These are phyloP conservation scores for Alternaria viburni DNA, from an alignment of 2,329 filamentous ascomycete genomes.

Conservation along the genomic window DNA sequence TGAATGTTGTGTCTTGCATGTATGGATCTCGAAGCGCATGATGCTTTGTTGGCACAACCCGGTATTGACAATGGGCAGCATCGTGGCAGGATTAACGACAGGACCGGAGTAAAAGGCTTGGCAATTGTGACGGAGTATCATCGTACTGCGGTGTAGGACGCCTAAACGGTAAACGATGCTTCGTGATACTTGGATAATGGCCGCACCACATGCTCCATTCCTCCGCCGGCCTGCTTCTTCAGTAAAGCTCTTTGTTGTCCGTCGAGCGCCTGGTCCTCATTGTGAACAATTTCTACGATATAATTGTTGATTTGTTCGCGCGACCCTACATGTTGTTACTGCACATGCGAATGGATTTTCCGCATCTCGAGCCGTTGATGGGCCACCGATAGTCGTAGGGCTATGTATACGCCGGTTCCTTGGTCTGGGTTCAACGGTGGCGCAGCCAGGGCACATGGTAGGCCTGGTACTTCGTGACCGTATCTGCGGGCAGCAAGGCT, in stretches of 20 bases:
- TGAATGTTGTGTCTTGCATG: neutral
- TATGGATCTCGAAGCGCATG: neutral
- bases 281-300: neutral
- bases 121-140: neutral
- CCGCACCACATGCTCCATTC: neutral
- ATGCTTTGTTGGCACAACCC: constrained; percentile 1
- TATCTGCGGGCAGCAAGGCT: neutral
- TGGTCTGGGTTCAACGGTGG: constrained; percentile 13
- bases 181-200: neutral
- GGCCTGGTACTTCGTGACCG: constrained; percentile 6
- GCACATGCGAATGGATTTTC: neutral
- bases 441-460: constrained; percentile 15
- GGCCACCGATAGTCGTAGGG: constrained; percentile 2
- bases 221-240: neutral
- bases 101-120: neutral
- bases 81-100: neutral
- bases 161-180: constrained; percentile 2
- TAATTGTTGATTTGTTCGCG: neutral
- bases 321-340: neutral
- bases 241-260: neutral
- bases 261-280: neutral
- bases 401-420: constrained; percentile 6
- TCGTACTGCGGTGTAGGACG: neutral
- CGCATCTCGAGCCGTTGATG: neutral
- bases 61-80: neutral